phyloP scores from a whole-genome alignment of 805 yeast species.

The Osmozyma mogii region DNA sequence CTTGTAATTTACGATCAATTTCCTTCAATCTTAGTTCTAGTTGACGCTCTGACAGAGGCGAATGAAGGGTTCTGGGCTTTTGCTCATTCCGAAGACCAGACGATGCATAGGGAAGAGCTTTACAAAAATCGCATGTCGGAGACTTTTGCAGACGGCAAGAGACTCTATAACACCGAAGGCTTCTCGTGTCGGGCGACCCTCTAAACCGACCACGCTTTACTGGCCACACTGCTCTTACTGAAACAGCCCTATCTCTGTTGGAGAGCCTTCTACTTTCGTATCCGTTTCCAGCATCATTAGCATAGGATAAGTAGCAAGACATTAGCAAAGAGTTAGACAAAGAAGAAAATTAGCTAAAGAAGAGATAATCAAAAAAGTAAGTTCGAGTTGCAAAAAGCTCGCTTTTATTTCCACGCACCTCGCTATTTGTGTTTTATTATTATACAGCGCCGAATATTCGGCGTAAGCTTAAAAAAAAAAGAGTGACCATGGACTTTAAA shows the following conservation, averaged over 20 bases:
- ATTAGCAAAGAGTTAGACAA: conserved; percentile 1
- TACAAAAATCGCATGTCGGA: conserved; percentile 9
- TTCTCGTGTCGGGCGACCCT: conserved; percentile 15
- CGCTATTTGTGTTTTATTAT: conserved; percentile 1
- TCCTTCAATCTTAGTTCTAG: too few relatives aligned
- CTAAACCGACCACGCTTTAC: too few relatives aligned
- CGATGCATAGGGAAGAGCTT: conserved; percentile 10
- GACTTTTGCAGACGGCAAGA: conserved; percentile 7
- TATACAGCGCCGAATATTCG: conserved; percentile 1
- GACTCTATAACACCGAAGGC: conserved; percentile 11
- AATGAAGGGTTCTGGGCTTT: too few relatives aligned
- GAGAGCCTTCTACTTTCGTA: too few relatives aligned
- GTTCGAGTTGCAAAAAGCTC: conserved; percentile 5
- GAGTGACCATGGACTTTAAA: not conserved
- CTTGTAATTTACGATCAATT: too few relatives aligned
- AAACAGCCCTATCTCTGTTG: too few relatives aligned
- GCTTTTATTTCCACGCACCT: conserved; percentile 4
- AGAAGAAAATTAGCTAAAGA: conserved; percentile 1
- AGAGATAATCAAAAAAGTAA: conserved; percentile 1
- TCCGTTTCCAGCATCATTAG: conserved; percentile 12
- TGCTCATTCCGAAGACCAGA: conserved; percentile 5
- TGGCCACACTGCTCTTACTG: too few relatives aligned
- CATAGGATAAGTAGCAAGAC: not conserved
- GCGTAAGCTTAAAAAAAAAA: not conserved
- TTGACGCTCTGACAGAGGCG: too few relatives aligned